phyloP scores from a whole-genome alignment of 2,329 filamentous ascomycete species.

The Endoconidiophora polonica region DNA sequence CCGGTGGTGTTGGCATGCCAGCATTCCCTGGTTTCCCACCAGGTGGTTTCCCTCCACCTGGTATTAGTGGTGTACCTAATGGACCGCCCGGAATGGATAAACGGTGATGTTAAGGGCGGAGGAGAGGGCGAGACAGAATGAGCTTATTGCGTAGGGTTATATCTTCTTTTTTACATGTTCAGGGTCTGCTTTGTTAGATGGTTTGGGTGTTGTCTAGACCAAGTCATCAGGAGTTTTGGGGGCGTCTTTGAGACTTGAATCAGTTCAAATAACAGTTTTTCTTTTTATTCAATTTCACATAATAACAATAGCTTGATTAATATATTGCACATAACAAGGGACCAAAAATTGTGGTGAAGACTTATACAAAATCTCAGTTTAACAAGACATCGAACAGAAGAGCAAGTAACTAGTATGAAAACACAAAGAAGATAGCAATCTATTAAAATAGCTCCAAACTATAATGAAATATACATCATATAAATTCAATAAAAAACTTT shows the following conservation, averaged over 20 bases:
- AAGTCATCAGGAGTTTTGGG: not conserved
- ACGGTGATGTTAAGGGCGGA: constrained; percentile 13
- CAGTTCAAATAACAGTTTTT: not conserved
- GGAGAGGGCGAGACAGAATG: not conserved
- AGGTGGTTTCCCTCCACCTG: constrained; percentile 16
- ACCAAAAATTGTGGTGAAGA: not conserved
- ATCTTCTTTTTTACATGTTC: constrained; percentile 1
- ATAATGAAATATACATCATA: too few relatives aligned
- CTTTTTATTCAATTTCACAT: not conserved
- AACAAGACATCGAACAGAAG: not conserved
- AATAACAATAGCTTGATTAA: too few relatives aligned
- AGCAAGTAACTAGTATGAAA: not conserved
- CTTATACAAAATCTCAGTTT: not conserved
- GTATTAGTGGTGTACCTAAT: constrained; percentile 13
- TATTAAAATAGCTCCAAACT: too few relatives aligned
- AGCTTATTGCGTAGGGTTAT: not conserved
- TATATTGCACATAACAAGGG: not conserved
- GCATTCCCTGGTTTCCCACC: constrained; percentile 17
- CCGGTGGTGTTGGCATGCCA: constrained; percentile 18
- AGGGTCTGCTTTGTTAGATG: not conserved
- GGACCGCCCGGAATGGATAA: constrained; percentile 23
- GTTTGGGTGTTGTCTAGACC: too few relatives aligned
- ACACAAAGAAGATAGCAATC: not conserved
- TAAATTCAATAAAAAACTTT: too few relatives aligned
- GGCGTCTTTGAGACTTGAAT: constrained; percentile 1